A percentile compares a stretch with the other conserved stretches of the same genome.
Conservation (phyloP, 1,284 basidiomycete genomes). For the Pyrrhoderma noxium region DNA sequence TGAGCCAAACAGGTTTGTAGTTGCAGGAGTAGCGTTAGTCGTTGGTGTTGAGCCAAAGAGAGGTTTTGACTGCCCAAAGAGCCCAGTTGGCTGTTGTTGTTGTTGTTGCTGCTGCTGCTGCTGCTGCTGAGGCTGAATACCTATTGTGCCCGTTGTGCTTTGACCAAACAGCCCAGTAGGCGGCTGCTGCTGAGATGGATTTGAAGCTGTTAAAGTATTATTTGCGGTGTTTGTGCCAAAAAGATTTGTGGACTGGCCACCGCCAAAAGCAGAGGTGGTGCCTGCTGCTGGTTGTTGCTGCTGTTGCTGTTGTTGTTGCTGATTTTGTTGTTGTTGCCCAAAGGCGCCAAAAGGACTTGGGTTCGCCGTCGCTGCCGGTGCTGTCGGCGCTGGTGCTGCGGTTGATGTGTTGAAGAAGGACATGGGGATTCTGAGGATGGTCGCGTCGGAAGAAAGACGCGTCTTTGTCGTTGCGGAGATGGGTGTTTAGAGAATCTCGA, state of each 20-base stretch:
- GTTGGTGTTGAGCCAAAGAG: conserved; percentile 9
- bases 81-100: conserved; percentile 18
- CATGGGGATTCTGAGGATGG: conserved; percentile 5
- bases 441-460: conserved; percentile 1
- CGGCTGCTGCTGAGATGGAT: conserved; percentile 19
- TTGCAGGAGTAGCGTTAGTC: background rate
- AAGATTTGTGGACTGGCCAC: conserved; percentile 18
- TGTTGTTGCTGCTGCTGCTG: conserved; percentile 13
- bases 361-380: conserved; percentile 22
- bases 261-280: conserved; percentile 9
- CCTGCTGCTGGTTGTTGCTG: conserved; percentile 14
- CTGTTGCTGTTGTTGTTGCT: conserved; percentile 16
- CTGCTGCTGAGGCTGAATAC: background rate
- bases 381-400: conserved; percentile 7
- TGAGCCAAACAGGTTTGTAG: conserved; percentile 14
- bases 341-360: conserved; percentile 22
- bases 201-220: background rate
- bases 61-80: conserved; percentile 23
- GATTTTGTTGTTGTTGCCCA: conserved; percentile 20
- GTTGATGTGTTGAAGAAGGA: conserved; percentile 22
- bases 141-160: conserved; percentile 20
- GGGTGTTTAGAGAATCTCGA: background rate
- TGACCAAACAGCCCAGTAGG: conserved; percentile 31
- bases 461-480: background rate
- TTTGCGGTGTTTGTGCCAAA: conserved; percentile 23